Percentiles rank a stretch among this genome's conserved stretches.
These are phyloP conservation scores for Peribolospora baueri DNA, from an alignment of 768 basidiomycete species.

Conservation along the genomic window DNA sequence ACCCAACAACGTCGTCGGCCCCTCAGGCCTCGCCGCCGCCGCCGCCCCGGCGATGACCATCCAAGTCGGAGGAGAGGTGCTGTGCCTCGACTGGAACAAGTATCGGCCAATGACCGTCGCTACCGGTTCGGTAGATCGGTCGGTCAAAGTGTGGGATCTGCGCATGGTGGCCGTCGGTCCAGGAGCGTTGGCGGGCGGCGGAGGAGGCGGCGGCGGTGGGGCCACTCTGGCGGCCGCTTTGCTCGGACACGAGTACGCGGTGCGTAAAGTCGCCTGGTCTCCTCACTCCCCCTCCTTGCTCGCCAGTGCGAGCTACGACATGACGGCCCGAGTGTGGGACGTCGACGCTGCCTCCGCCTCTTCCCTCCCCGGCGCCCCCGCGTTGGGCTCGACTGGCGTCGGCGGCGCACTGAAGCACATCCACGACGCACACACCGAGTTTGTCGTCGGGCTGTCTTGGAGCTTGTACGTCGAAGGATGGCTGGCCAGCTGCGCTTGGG, in stretches of 20 bases:
- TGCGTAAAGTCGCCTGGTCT: slow-evolving; percentile 61
- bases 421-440: slow-evolving; percentile 78
- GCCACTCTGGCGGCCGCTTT: slow-evolving; percentile 39
- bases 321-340: slow-evolving; percentile 75
- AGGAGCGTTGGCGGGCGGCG: slow-evolving; percentile 18
- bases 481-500: slow-evolving; percentile 80
- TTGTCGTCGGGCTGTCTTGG: slow-evolving; percentile 78
- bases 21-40: not conserved
- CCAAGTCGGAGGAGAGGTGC: slow-evolving; percentile 30
- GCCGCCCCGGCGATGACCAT: slow-evolving; percentile 4
- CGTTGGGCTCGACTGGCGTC: slow-evolving; percentile 23
- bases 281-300: slow-evolving; percentile 16
- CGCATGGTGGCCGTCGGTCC: slow-evolving; percentile 47
- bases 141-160: slow-evolving; percentile 59
- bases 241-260: slow-evolving; percentile 69
- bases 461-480: slow-evolving; percentile 72
- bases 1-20: slow-evolving; percentile 1
- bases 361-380: not conserved
- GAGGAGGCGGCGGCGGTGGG: slow-evolving; percentile 33
- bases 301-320: slow-evolving; percentile 57
- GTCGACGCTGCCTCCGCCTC: not conserved
- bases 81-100: slow-evolving; percentile 80
- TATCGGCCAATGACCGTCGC: slow-evolving; percentile 56
- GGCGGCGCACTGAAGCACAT: slow-evolving; percentile 34
- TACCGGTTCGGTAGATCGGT: slow-evolving; percentile 53